Base-by-base conservation (phyloP, 495 filamentous ascomycete genomes). In the Baudoinia panamericana region DNA sequence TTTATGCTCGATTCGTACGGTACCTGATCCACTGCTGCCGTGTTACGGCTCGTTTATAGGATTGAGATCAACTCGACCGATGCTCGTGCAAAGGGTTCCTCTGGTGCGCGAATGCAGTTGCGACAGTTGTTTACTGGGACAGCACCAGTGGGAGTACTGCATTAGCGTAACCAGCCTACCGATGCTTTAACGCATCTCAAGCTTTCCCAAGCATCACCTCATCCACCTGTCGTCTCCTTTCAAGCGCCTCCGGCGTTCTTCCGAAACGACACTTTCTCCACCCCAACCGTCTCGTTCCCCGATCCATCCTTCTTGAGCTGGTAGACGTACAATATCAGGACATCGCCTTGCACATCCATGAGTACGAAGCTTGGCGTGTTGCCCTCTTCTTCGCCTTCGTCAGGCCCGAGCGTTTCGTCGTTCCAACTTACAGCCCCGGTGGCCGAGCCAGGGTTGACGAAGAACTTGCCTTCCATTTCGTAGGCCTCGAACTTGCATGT, bases 291-390 rank as follows among this genome's bases (percentile, higher is more conserved):
- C 60, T 95, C 87, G 10, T 72, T 75, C 1, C 90, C 92, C 46
- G 86, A 83, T 41, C 71, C 77, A 55, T 93, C 87, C 53, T 80
- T 92, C 58, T 83, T 79, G 32, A 96, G 63, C 56, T 99, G 90
- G 63, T 99, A 99, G 40, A 99, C 90, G 57, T 99, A 96, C 33
- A 99, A 68, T 43, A 93, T 88, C 26, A 99, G 71, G 10, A 93
- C 88, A 63, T 94, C 90, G 13, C 90, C 90, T 75, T 99, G 90
- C 23, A 95, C 90, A 73, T 99, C 92, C 90, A 99, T 96, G 62
- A 99, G 62, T 59, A 90, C 93, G 62, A 99, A 99, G 57, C 92
- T 96, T 34, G 90, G 90, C 40, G 78, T 77, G 42, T 82, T 80
- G 26, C 92, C 84, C 57, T 93, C 87, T 15, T 71, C 78, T 13